These are phyloP conservation scores for Lentinula novae-zelandiae DNA, from an alignment of 1,284 basidiomycete genomes.

Conservation along the genomic window DNA sequence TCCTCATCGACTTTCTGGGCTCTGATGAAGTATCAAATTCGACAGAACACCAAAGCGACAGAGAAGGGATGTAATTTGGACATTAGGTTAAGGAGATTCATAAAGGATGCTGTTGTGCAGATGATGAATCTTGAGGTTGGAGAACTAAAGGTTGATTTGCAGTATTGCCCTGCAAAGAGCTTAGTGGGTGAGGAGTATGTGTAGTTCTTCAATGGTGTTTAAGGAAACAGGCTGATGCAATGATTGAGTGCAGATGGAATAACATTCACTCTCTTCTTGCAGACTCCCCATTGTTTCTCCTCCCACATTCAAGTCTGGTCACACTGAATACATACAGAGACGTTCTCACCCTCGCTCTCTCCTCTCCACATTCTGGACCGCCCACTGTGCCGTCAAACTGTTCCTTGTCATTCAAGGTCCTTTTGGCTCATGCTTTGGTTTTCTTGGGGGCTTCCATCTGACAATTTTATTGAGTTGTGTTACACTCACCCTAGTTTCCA, in stretches of 20 bases:
- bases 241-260: background rate
- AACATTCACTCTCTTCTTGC: slow-evolving; percentile 11
- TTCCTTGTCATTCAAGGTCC: slow-evolving; percentile 16
- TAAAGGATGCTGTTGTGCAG: slow-evolving; percentile 20
- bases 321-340: slow-evolving; percentile 20
- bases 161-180: slow-evolving; percentile 19
- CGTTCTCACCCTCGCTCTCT: slow-evolving; percentile 8
- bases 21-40: slow-evolving; percentile 11
- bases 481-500: slow-evolving; percentile 7
- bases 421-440: slow-evolving; percentile 17
- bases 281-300: slow-evolving; percentile 10
- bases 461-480: slow-evolving; percentile 18
- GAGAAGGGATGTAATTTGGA: background rate
- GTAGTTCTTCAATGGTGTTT: background rate
- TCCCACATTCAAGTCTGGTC: slow-evolving; percentile 16
- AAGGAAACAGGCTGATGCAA: background rate
- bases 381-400: slow-evolving; percentile 19
- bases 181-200: slow-evolving; percentile 17
- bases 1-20: slow-evolving; percentile 19
- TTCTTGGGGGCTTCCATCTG: slow-evolving; percentile 21
- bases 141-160: slow-evolving; percentile 19
- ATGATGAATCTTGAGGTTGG: slow-evolving; percentile 21
- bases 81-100: slow-evolving; percentile 15
- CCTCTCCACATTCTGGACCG: slow-evolving; percentile 15
- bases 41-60: background rate